These are phyloP conservation scores for Aureobasidium sp. DNA, from an alignment of 2,329 filamentous ascomycete species.

Conservation along the genomic window DNA sequence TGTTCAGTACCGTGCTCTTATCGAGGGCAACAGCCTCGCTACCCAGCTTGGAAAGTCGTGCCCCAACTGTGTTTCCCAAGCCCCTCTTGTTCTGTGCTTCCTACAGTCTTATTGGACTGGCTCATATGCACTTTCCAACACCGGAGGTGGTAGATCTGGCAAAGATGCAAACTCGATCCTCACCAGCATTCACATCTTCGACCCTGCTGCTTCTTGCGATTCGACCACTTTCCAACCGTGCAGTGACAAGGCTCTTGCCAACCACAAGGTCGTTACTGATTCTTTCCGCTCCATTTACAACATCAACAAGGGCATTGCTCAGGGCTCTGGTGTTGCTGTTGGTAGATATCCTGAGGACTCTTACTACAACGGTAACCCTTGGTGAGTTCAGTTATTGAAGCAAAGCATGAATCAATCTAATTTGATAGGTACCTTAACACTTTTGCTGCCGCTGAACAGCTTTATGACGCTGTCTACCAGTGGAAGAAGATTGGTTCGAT, in stretches of 20 bases:
- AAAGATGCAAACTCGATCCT: conserved; percentile 64
- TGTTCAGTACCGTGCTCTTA: conserved; percentile 56
- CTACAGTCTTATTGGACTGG: conserved; percentile 66
- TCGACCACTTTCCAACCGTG: conserved; percentile 71
- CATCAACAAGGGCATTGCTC: conserved; percentile 58
- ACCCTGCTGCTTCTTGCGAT: conserved; percentile 55
- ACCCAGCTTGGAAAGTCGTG: conserved; percentile 53
- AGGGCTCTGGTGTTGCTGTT: conserved; percentile 47
- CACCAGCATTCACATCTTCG: conserved; percentile 52
- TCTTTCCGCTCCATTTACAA: conserved; percentile 64
- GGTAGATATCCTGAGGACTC: conserved; percentile 46
- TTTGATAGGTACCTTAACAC: conserved; percentile 52
- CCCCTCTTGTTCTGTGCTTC: conserved; percentile 65
- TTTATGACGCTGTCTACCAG: conserved; percentile 67
- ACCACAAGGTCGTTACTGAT: conserved; percentile 67
- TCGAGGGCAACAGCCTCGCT: conserved; percentile 60
- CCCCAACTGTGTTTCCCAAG: conserved; percentile 52
- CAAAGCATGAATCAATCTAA: not conserved
- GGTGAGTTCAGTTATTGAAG: conserved; percentile 2
- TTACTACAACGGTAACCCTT: conserved; percentile 69
- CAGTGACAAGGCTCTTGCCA: conserved; percentile 52
- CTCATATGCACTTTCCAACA: conserved; percentile 60
- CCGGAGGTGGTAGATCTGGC: conserved; percentile 54
- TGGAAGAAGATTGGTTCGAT: conserved; percentile 59
- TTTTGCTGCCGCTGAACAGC: conserved; percentile 67